Evolutionary conservation across 768 basidiomycete genomes (phyloP).

Genomic region (Auriculariales sp.): DNA sequence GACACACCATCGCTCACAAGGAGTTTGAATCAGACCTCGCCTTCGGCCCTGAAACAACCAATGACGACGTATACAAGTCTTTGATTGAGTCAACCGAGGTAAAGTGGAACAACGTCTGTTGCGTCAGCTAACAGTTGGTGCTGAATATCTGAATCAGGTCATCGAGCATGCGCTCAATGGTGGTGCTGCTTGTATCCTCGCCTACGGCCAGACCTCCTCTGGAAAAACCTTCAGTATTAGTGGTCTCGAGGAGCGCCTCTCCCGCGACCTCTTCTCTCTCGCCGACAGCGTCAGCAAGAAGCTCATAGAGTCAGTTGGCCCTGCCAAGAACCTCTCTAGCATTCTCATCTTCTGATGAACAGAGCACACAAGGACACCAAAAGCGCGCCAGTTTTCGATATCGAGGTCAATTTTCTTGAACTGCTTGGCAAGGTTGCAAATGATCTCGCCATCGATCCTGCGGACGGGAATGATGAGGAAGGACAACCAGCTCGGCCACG

Average conservation of each 20-base stretch:
- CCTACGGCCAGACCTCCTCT: conserved; percentile 20
- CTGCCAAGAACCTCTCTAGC: conserved; percentile 8
- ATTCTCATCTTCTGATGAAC: neutral
- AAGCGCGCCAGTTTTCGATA: conserved; percentile 14
- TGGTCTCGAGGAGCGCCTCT: conserved; percentile 18
- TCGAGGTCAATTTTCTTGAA: conserved; percentile 20
- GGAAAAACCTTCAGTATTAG: conserved; percentile 16
- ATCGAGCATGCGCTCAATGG: conserved; percentile 16
- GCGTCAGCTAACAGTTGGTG: neutral
- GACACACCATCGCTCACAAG: conserved; percentile 20
- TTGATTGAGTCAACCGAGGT: conserved; percentile 18
- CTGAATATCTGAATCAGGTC: conserved; percentile 9
- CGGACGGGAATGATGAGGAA: conserved; percentile 11
- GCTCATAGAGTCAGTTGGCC: conserved; percentile 2
- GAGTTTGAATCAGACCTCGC: conserved; percentile 18
- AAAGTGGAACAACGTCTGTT: conserved; percentile 3
- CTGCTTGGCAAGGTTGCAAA: conserved; percentile 18
- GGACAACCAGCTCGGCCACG: conserved; percentile 15
- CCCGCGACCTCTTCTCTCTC: conserved; percentile 18
- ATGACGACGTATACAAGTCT: conserved; percentile 21
- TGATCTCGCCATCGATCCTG: conserved; percentile 15
- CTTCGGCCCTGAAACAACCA: conserved; percentile 17
- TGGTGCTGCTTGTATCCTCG: conserved; percentile 19
- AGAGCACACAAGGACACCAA: conserved; percentile 1
- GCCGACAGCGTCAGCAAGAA: conserved; percentile 13